Evolutionary conservation across 192 early-diverging fungal genomes (phyloP).

Genomic region (Coemansia sp.): DNA sequence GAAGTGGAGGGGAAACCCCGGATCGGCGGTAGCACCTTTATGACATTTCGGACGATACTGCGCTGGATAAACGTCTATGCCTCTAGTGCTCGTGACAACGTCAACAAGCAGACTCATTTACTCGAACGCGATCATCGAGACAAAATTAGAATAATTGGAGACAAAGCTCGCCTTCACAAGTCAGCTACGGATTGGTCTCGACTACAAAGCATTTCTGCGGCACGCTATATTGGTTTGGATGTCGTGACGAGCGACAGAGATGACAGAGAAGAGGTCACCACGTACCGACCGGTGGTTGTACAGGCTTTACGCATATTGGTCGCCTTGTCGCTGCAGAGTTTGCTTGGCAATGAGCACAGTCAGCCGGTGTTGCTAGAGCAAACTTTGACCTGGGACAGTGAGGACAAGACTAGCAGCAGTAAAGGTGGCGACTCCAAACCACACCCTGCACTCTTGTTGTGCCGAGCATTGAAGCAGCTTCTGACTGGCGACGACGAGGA

Average conservation of each 20-base stretch:
- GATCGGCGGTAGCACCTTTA: background rate
- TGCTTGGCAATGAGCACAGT: conserved; percentile 8
- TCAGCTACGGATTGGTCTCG: conserved; percentile 50
- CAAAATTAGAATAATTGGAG: conserved; percentile 30
- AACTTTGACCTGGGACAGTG: conserved; percentile 15
- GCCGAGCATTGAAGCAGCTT: background rate
- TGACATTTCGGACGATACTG: conserved; percentile 23
- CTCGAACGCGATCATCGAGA: conserved; percentile 17
- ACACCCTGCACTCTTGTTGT: background rate
- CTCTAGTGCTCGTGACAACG: conserved; percentile 25
- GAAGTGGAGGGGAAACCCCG: background rate
- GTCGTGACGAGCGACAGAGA: background rate
- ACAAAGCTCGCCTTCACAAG: conserved; percentile 18
- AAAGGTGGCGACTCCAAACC: background rate
- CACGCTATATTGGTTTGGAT: background rate
- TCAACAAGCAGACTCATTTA: conserved; percentile 11
- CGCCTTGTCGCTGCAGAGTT: conserved; percentile 13
- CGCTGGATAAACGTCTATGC: conserved; percentile 33
- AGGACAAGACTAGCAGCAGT: background rate
- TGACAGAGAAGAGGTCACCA: background rate
- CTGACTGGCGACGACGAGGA: background rate
- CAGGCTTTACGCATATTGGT: conserved; percentile 17
- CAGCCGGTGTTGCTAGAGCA: conserved; percentile 7
- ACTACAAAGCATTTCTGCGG: conserved; percentile 28
- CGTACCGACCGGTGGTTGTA: conserved; percentile 14